A percentile compares a stretch with the other conserved stretches of the same genome.
Conservation (phyloP, 1,284 basidiomycete species). For the Leccinum huronense region DNA sequence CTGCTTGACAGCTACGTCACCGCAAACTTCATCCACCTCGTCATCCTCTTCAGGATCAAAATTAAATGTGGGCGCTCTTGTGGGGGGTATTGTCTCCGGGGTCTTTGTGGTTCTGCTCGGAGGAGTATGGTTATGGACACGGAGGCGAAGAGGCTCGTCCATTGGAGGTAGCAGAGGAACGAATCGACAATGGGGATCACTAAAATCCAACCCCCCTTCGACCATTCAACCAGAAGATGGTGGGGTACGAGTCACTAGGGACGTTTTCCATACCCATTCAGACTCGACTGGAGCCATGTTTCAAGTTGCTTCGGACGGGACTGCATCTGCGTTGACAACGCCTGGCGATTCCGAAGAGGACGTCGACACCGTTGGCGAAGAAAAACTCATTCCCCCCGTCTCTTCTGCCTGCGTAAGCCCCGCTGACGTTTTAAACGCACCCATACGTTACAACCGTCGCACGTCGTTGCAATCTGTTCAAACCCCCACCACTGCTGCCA, state of each 20-base stretch:
- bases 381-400: conserved; percentile 25
- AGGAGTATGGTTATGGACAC: conserved; percentile 36
- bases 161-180: neutral
- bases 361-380: conserved; percentile 17
- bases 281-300: conserved; percentile 23
- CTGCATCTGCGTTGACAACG: conserved; percentile 18
- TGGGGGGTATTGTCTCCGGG: conserved; percentile 44
- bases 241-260: neutral
- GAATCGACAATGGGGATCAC: conserved; percentile 30
- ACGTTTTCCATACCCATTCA: conserved; percentile 23
- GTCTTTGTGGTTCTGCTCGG: conserved; percentile 34
- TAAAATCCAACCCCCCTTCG: conserved; percentile 26
- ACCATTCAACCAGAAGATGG: conserved; percentile 6
- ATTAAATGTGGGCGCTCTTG: conserved; percentile 40
- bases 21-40: conserved; percentile 18
- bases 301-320: conserved; percentile 16
- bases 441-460: conserved; percentile 23
- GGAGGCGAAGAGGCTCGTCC: conserved; percentile 19
- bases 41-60: conserved; percentile 17
- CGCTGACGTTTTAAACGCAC: conserved; percentile 23
- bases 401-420: conserved; percentile 20
- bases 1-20: conserved; percentile 34
- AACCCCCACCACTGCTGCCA: conserved; percentile 7
- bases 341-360: conserved; percentile 28
- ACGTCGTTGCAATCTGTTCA: conserved; percentile 23